Evolutionary conservation across 495 filamentous ascomycete species (phyloP), one percentile per base, ranked within the genome.

Genomic region (Immersiella caudata): DNA sequence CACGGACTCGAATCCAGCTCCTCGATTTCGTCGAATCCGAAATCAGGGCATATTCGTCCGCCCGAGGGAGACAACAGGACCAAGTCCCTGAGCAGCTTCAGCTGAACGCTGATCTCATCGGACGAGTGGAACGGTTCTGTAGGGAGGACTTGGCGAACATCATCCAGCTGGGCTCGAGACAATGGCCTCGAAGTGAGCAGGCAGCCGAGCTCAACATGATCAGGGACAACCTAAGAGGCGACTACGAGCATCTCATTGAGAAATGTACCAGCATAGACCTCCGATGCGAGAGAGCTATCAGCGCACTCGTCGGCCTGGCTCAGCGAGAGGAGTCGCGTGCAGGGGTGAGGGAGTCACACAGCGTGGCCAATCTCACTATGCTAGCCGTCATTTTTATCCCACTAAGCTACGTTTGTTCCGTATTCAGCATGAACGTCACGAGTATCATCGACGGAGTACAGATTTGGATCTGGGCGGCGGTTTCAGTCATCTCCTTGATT

Each of bases 351-450:
- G 55, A 58, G 55, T 58, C 55, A 16, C 55, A 16, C 24, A 58
- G 24, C 55, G 55, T 58, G 5, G 24, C 55, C 14, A 58, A 58
- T 20, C 55, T 58, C 24, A 58, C 20, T 20, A 24, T 27, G 18
- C 20, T 58, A 20, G 55, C 55, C 4, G 5, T 58, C n/a, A 1
- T 58, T 20, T 58, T 58, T 20, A 58, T 58, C 2, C 55, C 55
- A 20, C 24, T 58, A 16, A 58, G 24, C 24, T 58, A 58, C 55
- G 16, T 58, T 14, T 58, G 6, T 26, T 58, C 55, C 24, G 4
- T 22, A 2, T 27, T 58, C 55, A 58, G 55, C 55, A 58, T 58
- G 55, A 58, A 58, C 16, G 55, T 58, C 55, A 58, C 55, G 2
- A 3, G 4, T 6, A 58, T 58, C 24, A 26, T 20, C 16, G 55